Evolutionary conservation across 768 basidiomycete genomes (phyloP).

Genomic region (Tulasnella sp.): DNA sequence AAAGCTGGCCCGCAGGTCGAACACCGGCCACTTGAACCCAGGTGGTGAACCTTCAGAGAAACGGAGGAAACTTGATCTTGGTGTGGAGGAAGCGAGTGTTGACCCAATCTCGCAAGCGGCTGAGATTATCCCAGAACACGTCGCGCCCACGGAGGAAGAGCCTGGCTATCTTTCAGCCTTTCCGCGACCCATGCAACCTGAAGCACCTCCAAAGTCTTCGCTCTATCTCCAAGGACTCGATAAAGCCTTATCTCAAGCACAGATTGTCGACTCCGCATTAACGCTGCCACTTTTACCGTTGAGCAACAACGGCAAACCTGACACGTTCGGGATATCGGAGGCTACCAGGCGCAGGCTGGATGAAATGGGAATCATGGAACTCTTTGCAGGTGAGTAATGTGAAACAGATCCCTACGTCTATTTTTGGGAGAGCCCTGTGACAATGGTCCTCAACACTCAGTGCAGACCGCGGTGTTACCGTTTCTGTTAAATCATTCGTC

Average conservation of each 20-base stretch:
- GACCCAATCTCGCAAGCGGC: too few species aligned
- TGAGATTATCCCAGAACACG: too few species aligned
- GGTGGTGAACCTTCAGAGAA: too few species aligned
- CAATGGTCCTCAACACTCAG: conserved; percentile 39
- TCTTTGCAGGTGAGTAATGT: conserved; percentile 68
- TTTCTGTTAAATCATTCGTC: conserved; percentile 47
- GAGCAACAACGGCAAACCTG: conserved; percentile 20
- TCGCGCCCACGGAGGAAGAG: too few species aligned
- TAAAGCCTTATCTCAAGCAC: conserved; percentile 56
- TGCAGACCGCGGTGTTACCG: conserved; percentile 82
- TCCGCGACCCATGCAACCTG: conserved; percentile 53
- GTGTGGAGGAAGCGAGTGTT: too few species aligned
- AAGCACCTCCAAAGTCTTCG: conserved; percentile 57
- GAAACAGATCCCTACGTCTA: background rate
- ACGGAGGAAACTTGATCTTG: too few species aligned
- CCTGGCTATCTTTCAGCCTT: conserved; percentile 48
- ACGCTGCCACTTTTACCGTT: conserved; percentile 35
- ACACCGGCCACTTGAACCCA: too few species aligned
- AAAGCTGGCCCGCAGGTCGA: too few species aligned
- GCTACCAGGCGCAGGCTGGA: conserved; percentile 51
- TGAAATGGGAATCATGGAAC: conserved; percentile 70
- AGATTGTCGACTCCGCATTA: conserved; percentile 49
- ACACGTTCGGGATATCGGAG: conserved; percentile 41
- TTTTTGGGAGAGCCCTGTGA: background rate
- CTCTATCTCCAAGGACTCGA: conserved; percentile 74